Evolutionary conservation across 2,329 filamentous ascomycete species (phyloP).

Genomic region (Ceratocystis variospora): DNA sequence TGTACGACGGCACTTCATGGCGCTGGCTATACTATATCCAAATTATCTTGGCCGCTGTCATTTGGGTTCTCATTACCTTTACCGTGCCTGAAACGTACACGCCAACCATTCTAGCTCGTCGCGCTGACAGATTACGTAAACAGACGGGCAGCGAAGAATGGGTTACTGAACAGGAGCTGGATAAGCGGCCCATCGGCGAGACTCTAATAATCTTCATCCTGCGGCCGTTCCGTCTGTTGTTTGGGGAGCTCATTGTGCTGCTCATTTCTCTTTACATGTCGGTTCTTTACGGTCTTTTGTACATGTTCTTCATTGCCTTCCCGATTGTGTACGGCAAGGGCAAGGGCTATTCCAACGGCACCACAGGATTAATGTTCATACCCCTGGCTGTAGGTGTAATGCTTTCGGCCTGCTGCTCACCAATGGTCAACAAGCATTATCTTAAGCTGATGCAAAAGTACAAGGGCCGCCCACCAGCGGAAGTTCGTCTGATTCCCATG

Average conservation of each 20-base stretch:
- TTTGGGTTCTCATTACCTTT: constrained; percentile 67
- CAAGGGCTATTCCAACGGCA: constrained; percentile 62
- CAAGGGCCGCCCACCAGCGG: constrained; percentile 61
- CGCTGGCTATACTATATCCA: constrained; percentile 82
- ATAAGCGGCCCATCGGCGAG: constrained; percentile 53
- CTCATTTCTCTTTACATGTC: constrained; percentile 77
- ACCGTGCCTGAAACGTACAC: constrained; percentile 87
- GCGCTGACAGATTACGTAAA: constrained; percentile 59
- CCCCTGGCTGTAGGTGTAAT: constrained; percentile 61
- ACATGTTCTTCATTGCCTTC: constrained; percentile 65
- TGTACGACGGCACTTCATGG: constrained; percentile 58
- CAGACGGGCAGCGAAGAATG: constrained; percentile 51
- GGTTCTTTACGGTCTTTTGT: constrained; percentile 59
- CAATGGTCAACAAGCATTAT: constrained; percentile 72
- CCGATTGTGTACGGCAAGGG: constrained; percentile 61
- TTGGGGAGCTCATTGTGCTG: constrained; percentile 71
- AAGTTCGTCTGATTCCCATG: constrained; percentile 69
- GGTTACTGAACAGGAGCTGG: constrained; percentile 70
- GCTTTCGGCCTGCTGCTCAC: constrained; percentile 49
- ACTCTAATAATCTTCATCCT: constrained; percentile 61
- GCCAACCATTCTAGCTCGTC: constrained; percentile 56
- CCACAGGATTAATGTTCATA: constrained; percentile 76
- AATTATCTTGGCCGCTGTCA: constrained; percentile 55
- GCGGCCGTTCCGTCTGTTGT: constrained; percentile 74
- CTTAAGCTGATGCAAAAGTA: constrained; percentile 46